These are phyloP conservation scores for Beauveria sp. DNA, from an alignment of 2,329 filamentous ascomycete species.

Conservation along the genomic window DNA sequence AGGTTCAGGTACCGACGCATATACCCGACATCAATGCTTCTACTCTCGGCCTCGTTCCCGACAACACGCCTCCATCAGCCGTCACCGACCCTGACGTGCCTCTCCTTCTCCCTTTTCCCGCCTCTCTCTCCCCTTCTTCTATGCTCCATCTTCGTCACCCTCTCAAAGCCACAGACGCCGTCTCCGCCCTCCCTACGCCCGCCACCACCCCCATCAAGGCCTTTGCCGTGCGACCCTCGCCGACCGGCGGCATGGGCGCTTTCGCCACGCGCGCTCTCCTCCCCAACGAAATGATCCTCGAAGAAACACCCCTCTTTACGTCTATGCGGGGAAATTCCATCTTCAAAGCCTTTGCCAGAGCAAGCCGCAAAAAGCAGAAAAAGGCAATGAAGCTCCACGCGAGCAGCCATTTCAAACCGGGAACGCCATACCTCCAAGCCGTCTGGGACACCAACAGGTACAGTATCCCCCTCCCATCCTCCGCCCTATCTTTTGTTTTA, in stretches of 20 bases:
- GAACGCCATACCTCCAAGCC: slow-evolving; percentile 24
- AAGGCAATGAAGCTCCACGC: slow-evolving; percentile 32
- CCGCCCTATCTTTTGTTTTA: too few relatives aligned
- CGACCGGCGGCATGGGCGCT: slow-evolving; percentile 37
- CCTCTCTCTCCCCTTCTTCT: too few relatives aligned
- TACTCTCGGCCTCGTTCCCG: too few relatives aligned
- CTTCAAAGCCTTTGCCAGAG: slow-evolving; percentile 27
- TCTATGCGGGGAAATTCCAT: slow-evolving; percentile 13
- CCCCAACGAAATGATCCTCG: slow-evolving; percentile 32
- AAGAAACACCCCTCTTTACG: slow-evolving; percentile 38
- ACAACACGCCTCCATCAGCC: too few relatives aligned
- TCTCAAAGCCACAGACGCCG: too few relatives aligned
- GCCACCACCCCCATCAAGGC: slow-evolving; percentile 4
- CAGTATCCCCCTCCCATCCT: too few relatives aligned
- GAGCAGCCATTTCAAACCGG: slow-evolving; percentile 21
- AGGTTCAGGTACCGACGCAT: too few relatives aligned
- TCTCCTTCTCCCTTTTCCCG: neutral
- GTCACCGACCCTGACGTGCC: neutral
- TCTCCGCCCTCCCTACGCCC: neutral
- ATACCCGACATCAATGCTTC: too few relatives aligned
- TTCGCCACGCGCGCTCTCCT: slow-evolving; percentile 36
- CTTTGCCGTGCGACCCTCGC: slow-evolving; percentile 35
- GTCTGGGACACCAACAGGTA: slow-evolving; percentile 42
- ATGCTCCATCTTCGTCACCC: too few relatives aligned
- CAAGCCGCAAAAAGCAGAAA: slow-evolving; percentile 23